A percentile compares a stretch with the other conserved stretches of the same genome.
Evolutionary conservation across 352 stramenopile species (phyloP).

Genomic region (Pythium oligandrum): DNA sequence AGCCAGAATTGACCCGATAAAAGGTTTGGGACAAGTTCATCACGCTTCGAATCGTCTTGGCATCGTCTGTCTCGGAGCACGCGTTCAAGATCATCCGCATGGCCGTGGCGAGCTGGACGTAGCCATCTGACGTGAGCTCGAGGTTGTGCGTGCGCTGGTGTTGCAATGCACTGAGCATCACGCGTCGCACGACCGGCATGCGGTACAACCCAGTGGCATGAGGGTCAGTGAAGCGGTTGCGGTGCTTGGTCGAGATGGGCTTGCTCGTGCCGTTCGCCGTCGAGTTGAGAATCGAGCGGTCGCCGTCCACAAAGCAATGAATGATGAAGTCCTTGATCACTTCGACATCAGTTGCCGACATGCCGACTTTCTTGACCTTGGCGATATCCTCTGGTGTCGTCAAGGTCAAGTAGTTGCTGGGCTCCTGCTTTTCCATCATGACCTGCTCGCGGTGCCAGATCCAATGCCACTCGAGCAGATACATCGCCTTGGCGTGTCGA

Average conservation of each 20-base stretch:
- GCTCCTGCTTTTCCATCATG: constrained; percentile 30
- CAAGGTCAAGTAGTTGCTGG: constrained; percentile 41
- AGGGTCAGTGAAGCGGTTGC: constrained; percentile 58
- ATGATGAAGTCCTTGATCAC: constrained; percentile 86
- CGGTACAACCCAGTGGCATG: constrained; percentile 65
- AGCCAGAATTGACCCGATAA: constrained; percentile 25
- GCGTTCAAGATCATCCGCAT: constrained; percentile 62
- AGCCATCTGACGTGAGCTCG: constrained; percentile 54
- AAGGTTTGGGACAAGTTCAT: constrained; percentile 88
- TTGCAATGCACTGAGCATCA: constrained; percentile 58
- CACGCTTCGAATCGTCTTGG: constrained; percentile 54
- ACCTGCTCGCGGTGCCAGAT: constrained; percentile 59
- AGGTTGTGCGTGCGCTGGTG: constrained; percentile 58
- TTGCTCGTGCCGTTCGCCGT: constrained; percentile 9
- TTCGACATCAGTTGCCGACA: constrained; percentile 68
- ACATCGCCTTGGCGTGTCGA: constrained; percentile 67
- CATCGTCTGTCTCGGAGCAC: constrained; percentile 59
- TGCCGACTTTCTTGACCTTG: constrained; percentile 46
- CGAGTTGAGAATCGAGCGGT: constrained; percentile 32
- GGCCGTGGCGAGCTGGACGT: constrained; percentile 40
- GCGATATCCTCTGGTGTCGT: constrained; percentile 32
- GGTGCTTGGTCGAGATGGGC: constrained; percentile 39
- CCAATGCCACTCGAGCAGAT: constrained; percentile 77
- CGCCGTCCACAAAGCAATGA: constrained; percentile 71
- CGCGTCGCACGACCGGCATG: constrained; percentile 53